A percentile compares a stretch with the other conserved stretches of the same genome.
Conservation (phyloP, 1,284 basidiomycete genomes). For the Sporisorium exsertum region DNA sequence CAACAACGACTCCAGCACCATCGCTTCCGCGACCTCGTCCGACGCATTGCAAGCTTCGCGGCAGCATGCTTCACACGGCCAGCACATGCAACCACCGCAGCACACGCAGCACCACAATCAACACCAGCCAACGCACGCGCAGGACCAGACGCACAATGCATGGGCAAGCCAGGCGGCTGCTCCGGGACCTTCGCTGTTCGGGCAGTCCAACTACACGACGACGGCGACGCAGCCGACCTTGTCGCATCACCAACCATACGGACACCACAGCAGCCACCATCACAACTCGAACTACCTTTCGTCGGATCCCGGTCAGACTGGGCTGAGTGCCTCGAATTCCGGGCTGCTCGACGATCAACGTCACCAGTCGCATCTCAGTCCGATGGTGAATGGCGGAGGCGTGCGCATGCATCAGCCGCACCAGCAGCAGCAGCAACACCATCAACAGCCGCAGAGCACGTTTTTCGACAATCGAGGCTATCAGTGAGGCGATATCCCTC, state of each 20-base stretch:
- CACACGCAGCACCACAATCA: slow-evolving; percentile 34
- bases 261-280: slow-evolving; percentile 41
- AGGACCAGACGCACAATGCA: slow-evolving; percentile 37
- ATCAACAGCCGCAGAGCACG: slow-evolving; percentile 19
- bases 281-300: slow-evolving; percentile 37
- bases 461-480: slow-evolving; percentile 42
- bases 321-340: slow-evolving; percentile 28
- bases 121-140: slow-evolving; percentile 14
- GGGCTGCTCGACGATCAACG: slow-evolving; percentile 36
- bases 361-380: slow-evolving; percentile 47
- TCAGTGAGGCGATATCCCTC: background rate
- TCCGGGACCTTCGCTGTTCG: slow-evolving; percentile 35
- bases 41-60: slow-evolving; percentile 38
- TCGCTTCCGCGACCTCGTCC: slow-evolving; percentile 28
- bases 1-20: slow-evolving; percentile 38
- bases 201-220: slow-evolving; percentile 27
- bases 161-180: slow-evolving; percentile 38
- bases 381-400: slow-evolving; percentile 40
- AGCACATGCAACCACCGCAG: slow-evolving; percentile 32
- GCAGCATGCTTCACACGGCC: slow-evolving; percentile 35
- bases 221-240: slow-evolving; percentile 18
- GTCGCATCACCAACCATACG: slow-evolving; percentile 38
- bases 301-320: slow-evolving; percentile 33
- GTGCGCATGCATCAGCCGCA: slow-evolving; percentile 40
- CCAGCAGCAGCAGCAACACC: slow-evolving; percentile 19